A percentile compares a stretch with the other conserved stretches of the same genome.
Evolutionary conservation across 345 rosid species (phyloP).

Genomic region (Diplotaxis tenuifolia): DNA sequence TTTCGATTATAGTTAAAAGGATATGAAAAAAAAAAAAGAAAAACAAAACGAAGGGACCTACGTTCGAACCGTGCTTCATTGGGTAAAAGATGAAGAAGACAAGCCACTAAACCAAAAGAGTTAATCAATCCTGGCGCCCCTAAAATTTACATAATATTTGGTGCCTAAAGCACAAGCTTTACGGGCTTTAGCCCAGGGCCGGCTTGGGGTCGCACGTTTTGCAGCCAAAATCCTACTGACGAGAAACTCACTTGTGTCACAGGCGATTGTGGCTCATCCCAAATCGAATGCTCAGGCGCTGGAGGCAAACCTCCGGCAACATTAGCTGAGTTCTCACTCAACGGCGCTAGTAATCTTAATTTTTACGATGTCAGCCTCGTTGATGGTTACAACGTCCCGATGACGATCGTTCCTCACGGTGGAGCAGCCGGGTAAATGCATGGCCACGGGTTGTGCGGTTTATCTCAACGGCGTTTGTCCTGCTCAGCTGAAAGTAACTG

Average conservation of each 20-base stretch:
- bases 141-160: no score
- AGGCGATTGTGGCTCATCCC: conserved; percentile 54
- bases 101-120: no score
- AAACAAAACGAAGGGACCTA: no score
- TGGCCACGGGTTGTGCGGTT: conserved; percentile 42
- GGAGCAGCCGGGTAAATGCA: conserved; percentile 44
- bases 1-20: no score
- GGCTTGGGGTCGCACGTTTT: conserved; percentile 64
- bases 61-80: no score
- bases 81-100: no score
- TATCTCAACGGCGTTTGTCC: conserved; percentile 56
- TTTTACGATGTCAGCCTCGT: conserved; percentile 69
- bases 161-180: no score
- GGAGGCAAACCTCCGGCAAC: conserved; percentile 56
- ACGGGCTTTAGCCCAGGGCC: no score
- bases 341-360: conserved; percentile 44
- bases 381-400: conserved; percentile 63
- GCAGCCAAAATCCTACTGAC: conserved; percentile 43
- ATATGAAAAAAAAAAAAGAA: no score
- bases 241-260: conserved; percentile 54
- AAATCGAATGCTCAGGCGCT: conserved; percentile 47
- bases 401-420: conserved; percentile 42
- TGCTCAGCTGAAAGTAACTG: conserved; percentile 40
- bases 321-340: conserved; percentile 55
- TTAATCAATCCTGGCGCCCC: no score